These are phyloP conservation scores for Betula pendula DNA, from an alignment of 306 rosid genomes.

Conservation along the genomic window DNA sequence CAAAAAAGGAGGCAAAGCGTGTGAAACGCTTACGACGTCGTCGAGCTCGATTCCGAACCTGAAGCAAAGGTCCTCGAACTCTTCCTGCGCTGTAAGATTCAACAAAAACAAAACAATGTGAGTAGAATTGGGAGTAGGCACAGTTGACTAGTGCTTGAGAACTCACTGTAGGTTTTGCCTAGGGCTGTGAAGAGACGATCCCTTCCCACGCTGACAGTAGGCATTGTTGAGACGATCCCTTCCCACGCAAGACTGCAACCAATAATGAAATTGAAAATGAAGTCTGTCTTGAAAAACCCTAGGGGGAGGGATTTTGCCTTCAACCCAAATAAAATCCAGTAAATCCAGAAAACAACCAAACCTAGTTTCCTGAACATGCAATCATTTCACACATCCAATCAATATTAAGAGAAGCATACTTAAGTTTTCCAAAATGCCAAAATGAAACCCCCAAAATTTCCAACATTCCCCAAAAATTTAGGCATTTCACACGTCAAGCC, in stretches of 20 bases:
- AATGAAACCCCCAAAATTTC: neutral
- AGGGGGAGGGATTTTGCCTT: neutral
- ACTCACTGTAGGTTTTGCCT: constrained; percentile 76
- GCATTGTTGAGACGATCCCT: constrained; percentile 81
- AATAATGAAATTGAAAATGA: neutral
- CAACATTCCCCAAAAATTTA: neutral
- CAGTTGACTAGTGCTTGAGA: neutral
- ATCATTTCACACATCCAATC: neutral
- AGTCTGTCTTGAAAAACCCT: constrained; percentile 7
- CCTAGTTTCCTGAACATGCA: too few relatives aligned
- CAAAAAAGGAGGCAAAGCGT: neutral
- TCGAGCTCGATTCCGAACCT: constrained; percentile 90
- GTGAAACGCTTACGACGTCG: constrained; percentile 63
- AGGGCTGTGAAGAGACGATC: constrained; percentile 77
- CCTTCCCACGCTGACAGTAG: constrained; percentile 83
- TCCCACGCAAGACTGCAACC: constrained; percentile 9
- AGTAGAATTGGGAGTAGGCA: neutral
- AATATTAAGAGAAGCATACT: neutral
- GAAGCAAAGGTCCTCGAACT: constrained; percentile 89
- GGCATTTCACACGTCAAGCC: too few relatives aligned
- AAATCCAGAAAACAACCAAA: too few relatives aligned
- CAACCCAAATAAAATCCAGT: neutral
- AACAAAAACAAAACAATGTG: constrained; percentile 7
- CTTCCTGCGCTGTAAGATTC: constrained; percentile 66
- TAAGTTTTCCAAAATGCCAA: neutral